A percentile compares a stretch with the other conserved stretches of the same genome.
Evolutionary conservation across 331 rosid genomes (phyloP).

Genomic region (Cydonia oblonga): DNA sequence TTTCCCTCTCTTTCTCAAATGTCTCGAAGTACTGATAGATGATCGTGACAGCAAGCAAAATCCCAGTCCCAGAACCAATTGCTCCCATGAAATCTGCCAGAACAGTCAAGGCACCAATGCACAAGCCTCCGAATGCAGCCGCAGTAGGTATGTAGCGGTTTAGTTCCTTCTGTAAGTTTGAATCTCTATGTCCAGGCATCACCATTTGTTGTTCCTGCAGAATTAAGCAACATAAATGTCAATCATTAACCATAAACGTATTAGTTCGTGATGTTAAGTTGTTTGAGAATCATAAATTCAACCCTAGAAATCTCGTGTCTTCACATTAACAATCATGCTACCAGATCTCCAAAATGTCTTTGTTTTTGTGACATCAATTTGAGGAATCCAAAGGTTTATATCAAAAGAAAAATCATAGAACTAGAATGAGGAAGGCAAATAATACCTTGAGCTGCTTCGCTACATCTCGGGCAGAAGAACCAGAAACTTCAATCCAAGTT

Average conservation of each 20-base stretch:
- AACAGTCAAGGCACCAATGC: conserved; percentile 47
- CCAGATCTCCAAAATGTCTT: not conserved
- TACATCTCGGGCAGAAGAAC: conserved; percentile 42
- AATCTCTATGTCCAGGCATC: conserved; percentile 46
- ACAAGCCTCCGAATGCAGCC: conserved; percentile 44
- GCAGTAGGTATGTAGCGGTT: conserved; percentile 48
- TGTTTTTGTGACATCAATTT: too few species aligned
- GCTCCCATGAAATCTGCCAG: conserved; percentile 54
- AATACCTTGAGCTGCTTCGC: conserved; percentile 47
- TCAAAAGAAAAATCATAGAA: too few species aligned
- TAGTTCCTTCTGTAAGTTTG: conserved; percentile 42
- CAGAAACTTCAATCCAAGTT: conserved; percentile 45
- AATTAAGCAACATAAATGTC: not conserved
- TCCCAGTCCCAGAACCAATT: conserved; percentile 47
- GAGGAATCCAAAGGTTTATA: too few species aligned
- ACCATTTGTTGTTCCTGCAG: conserved; percentile 48
- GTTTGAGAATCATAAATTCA: not conserved
- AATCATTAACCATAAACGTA: not conserved
- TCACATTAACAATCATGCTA: not conserved
- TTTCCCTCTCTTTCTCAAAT: conserved; percentile 39
- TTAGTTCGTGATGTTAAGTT: not conserved
- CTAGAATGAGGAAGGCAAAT: not conserved
- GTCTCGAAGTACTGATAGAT: conserved; percentile 43
- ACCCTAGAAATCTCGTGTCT: not conserved
- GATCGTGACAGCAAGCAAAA: conserved; percentile 42